Percentiles rank a stretch among this genome's conserved stretches.
Evolutionary conservation across 2,329 filamentous ascomycete species (phyloP).

Genomic region (Colletotrichum karsti): DNA sequence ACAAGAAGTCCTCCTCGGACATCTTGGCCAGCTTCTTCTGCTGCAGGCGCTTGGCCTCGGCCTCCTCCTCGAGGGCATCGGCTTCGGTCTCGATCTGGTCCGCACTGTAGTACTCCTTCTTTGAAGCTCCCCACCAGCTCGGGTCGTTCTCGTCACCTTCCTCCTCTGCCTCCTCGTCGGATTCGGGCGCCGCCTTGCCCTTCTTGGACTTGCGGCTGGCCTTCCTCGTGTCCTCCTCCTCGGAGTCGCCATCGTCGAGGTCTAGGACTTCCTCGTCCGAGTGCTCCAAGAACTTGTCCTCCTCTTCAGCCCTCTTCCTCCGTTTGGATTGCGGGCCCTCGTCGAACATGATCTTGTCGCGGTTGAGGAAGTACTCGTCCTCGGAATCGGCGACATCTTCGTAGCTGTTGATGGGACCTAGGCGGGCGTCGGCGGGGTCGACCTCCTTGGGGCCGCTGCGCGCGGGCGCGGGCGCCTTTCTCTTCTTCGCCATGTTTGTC

Average conservation of each 20-base stretch:
- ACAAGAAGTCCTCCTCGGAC: conserved; percentile 91
- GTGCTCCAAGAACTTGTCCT: conserved; percentile 66
- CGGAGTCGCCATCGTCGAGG: conserved; percentile 52
- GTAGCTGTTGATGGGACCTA: conserved; percentile 69
- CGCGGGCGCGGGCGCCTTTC: conserved; percentile 70
- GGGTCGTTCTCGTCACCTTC: conserved; percentile 66
- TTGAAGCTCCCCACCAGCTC: conserved; percentile 87
- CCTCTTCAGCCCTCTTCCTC: conserved; percentile 73
- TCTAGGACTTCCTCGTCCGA: conserved; percentile 71
- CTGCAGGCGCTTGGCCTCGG: conserved; percentile 86
- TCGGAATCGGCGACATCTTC: conserved; percentile 93
- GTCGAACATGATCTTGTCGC: conserved; percentile 87
- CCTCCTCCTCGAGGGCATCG: conserved; percentile 88
- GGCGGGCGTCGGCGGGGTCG: conserved; percentile 66
- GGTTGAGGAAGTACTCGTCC: conserved; percentile 89
- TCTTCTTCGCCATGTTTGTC: conserved; percentile 67
- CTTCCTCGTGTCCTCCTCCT: conserved; percentile 44
- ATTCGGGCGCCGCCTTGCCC: conserved; percentile 34
- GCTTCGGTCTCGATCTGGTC: conserved; percentile 74
- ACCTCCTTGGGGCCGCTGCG: conserved; percentile 63
- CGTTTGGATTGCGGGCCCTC: conserved; percentile 84
- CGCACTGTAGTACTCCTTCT: conserved; percentile 91
- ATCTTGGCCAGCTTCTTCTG: conserved; percentile 91
- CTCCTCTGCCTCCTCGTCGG: conserved; percentile 52
- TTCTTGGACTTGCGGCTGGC: conserved; percentile 42